Conservation (phyloP, 1,139 yeast genomes). For the Taiozyma sp. region DNA sequence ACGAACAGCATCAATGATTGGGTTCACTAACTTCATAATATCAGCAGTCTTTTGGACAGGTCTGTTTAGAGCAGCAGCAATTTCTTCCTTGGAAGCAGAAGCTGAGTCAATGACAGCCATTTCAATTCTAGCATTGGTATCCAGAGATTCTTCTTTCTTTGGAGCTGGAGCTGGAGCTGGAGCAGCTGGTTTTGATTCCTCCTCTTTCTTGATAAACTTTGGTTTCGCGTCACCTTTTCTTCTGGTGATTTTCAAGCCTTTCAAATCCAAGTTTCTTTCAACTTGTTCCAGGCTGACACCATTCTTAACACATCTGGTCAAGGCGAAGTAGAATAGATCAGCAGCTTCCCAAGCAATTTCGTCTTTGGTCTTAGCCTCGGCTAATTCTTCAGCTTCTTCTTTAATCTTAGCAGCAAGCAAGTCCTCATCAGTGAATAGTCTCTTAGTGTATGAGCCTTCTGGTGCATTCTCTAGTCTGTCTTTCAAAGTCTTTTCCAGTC, state of each 20-base stretch:
- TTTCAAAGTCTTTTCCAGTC: constrained; percentile 61
- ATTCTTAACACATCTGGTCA: constrained; percentile 78
- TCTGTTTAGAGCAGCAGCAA: constrained; percentile 64
- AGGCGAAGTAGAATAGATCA: constrained; percentile 84
- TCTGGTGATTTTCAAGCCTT: constrained; percentile 82
- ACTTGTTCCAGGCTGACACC: constrained; percentile 80
- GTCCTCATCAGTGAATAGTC: constrained; percentile 75
- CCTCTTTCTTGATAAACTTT: constrained; percentile 44
- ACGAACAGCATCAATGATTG: constrained; percentile 79
- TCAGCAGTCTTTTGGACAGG: constrained; percentile 91
- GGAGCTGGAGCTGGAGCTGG: constrained; percentile 20
- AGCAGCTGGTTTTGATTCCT: constrained; percentile 25
- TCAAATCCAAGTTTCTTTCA: constrained; percentile 78
- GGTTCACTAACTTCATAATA: constrained; percentile 87
- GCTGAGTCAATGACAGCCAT: constrained; percentile 58
- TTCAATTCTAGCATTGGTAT: constrained; percentile 39
- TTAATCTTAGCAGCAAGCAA: constrained; percentile 81
- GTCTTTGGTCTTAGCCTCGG: constrained; percentile 65
- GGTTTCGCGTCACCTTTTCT: constrained; percentile 96
- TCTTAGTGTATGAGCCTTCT: constrained; percentile 85
- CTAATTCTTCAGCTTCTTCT: constrained; percentile 95
- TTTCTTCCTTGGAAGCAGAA: constrained; percentile 38
- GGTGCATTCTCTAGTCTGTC: constrained; percentile 64
- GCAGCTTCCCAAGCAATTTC: constrained; percentile 98
- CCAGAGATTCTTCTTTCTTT: constrained; percentile 17